Evolutionary conservation across 1,139 yeast species (phyloP).

Genomic region (Lodderomyces metapsilosis): DNA sequence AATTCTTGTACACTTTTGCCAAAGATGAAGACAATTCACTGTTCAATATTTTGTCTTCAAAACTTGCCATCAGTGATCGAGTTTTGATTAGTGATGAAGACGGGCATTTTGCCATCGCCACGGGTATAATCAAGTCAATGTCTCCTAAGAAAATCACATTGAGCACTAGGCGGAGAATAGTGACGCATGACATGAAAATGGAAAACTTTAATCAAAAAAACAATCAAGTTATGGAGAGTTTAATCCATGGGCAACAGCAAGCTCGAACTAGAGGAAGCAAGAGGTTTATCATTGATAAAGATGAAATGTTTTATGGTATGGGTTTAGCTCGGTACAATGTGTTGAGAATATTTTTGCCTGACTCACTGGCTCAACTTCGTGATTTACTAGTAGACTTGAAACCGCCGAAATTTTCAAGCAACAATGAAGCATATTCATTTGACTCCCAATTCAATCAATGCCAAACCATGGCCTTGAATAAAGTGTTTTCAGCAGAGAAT

Average conservation of each 20-base stretch:
- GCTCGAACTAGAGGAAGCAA: constrained; percentile 21
- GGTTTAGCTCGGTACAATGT: constrained; percentile 75
- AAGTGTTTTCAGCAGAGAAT: constrained; percentile 64
- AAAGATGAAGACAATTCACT: background rate
- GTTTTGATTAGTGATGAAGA: constrained; percentile 75
- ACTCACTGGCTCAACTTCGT: constrained; percentile 55
- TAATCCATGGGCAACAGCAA: constrained; percentile 13
- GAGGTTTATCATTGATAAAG: constrained; percentile 72
- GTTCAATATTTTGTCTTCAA: constrained; percentile 25
- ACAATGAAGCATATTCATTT: constrained; percentile 2
- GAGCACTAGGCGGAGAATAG: constrained; percentile 51
- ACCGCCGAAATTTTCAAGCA: constrained; percentile 23
- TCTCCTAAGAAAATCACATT: constrained; percentile 37
- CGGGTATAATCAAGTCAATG: constrained; percentile 54
- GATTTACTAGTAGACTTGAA: constrained; percentile 59
- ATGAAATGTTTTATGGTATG: constrained; percentile 74
- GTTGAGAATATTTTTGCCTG: constrained; percentile 58
- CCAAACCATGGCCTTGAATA: constrained; percentile 67
- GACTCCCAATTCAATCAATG: constrained; percentile 47
- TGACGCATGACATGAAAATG: constrained; percentile 40
- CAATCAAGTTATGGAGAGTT: constrained; percentile 53
- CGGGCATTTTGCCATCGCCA: constrained; percentile 74
- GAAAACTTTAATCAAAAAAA: constrained; percentile 39
- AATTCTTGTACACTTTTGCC: constrained; percentile 48
- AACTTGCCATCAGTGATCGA: constrained; percentile 50